A percentile compares a stretch with the other conserved stretches of the same genome.
These are phyloP conservation scores for Boletellus sp. DNA, from an alignment of 768 basidiomycete genomes.

Conservation along the genomic window DNA sequence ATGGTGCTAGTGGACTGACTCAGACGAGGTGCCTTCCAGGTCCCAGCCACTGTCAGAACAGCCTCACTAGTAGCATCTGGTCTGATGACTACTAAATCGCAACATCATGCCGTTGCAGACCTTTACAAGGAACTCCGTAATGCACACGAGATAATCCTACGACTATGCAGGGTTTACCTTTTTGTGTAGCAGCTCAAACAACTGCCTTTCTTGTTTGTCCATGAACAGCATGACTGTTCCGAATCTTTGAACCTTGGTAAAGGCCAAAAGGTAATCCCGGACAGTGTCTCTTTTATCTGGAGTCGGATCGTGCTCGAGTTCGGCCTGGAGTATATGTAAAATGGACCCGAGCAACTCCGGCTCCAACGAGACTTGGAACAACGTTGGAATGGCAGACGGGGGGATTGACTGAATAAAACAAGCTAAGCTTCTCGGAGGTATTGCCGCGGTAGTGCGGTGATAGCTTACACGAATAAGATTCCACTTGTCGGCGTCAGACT, in stretches of 20 bases:
- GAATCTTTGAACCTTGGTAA: constrained; percentile 59
- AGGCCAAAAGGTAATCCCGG: constrained; percentile 47
- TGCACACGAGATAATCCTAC: neutral
- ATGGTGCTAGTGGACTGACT: too few species aligned
- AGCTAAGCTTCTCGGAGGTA: neutral
- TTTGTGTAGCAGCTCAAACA: constrained; percentile 47
- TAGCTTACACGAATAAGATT: constrained; percentile 53
- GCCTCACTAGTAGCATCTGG: too few species aligned
- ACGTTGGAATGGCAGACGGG: constrained; percentile 49
- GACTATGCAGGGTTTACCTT: constrained; percentile 13
- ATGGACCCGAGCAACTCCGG: constrained; percentile 57
- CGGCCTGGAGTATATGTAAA: constrained; percentile 45
- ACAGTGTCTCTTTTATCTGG: constrained; percentile 23
- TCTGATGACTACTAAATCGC: too few species aligned
- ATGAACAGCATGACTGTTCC: constrained; percentile 61
- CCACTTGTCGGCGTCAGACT: constrained; percentile 48
- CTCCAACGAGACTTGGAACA: constrained; percentile 73
- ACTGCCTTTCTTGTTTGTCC: constrained; percentile 48
- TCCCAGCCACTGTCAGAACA: too few species aligned
- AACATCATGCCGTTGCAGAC: too few species aligned
- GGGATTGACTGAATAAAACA: constrained; percentile 45
- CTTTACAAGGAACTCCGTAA: neutral
- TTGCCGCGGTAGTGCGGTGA: neutral
- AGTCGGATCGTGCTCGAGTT: constrained; percentile 21
- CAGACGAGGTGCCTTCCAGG: too few species aligned